Conservation (phyloP, 2,329 filamentous ascomycete species). For the Pestalotiopsis sp. region DNA sequence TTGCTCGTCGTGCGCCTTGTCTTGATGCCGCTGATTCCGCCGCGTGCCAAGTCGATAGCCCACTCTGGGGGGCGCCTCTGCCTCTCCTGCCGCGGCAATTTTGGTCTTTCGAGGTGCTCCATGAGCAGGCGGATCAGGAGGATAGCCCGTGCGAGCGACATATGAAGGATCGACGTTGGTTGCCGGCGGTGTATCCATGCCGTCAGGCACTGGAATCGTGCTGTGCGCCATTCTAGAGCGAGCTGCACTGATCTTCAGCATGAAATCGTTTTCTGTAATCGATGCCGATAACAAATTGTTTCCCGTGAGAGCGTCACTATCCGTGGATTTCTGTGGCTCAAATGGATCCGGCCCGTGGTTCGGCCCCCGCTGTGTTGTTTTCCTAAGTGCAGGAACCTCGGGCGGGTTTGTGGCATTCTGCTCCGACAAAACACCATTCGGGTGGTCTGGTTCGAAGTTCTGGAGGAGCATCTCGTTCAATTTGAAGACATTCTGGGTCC, state of each 20-base stretch:
- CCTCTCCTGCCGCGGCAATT: conserved; percentile 54
- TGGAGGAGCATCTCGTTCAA: conserved; percentile 59
- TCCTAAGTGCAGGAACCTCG: conserved; percentile 42
- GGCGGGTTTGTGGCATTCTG: conserved; percentile 38
- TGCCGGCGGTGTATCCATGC: conserved; percentile 65
- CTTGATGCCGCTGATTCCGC: conserved; percentile 33
- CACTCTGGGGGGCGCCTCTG: conserved; percentile 67
- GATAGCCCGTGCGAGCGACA: conserved; percentile 32
- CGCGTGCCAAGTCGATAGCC: conserved; percentile 57
- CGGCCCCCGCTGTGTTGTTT: conserved; percentile 40
- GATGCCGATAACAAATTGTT: conserved; percentile 45
- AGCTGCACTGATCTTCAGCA: conserved; percentile 58
- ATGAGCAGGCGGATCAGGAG: conserved; percentile 48
- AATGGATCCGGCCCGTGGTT: conserved; percentile 54
- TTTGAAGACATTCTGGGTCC: conserved; percentile 85
- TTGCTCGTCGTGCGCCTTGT: conserved; percentile 43
- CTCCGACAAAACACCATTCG: conserved; percentile 34
- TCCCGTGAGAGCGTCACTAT: conserved; percentile 39
- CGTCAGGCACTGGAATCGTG: conserved; percentile 50
- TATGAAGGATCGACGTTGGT: conserved; percentile 42
- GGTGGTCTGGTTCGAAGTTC: conserved; percentile 45
- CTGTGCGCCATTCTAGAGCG: conserved; percentile 47
- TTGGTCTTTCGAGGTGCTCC: conserved; percentile 57
- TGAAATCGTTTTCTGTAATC: conserved; percentile 55
- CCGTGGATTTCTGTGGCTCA: conserved; percentile 44